phyloP scores from a whole-genome alignment of 192 early-diverging fungal species.

The Kickxella alabastrina region DNA sequence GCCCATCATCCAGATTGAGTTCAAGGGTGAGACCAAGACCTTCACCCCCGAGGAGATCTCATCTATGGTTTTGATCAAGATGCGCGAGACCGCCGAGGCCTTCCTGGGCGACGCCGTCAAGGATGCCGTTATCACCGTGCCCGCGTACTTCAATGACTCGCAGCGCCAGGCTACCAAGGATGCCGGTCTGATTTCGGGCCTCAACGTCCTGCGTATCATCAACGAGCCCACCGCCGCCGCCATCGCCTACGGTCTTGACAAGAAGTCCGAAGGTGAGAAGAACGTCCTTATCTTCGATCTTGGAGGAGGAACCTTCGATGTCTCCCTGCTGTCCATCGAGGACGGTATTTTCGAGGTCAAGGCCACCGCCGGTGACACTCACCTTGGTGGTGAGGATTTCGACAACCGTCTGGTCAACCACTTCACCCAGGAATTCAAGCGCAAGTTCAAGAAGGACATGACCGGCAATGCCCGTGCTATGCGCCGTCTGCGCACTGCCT shows the following conservation, averaged over 20 bases:
- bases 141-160: constrained; percentile 98
- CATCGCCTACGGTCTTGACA: constrained; percentile 99
- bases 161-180: constrained; percentile 99
- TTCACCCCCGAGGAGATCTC: constrained; percentile 98
- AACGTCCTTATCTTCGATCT: no score
- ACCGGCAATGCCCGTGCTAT: constrained; percentile 84
- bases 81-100: constrained; percentile 95
- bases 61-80: constrained; percentile 96
- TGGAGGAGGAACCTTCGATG: no score
- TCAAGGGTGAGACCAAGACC: constrained; percentile 94
- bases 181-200: constrained; percentile 91
- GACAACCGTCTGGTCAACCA: constrained; percentile 97
- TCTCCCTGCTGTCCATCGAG: constrained; percentile 94
- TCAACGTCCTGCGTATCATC: constrained; percentile 99
- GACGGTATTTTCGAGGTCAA: constrained; percentile 98
- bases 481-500: constrained; percentile 94
- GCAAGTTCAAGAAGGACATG: constrained; percentile 92
- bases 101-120: constrained; percentile 78
- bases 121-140: constrained; percentile 97
- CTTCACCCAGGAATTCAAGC: constrained; percentile 96
- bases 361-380: no score
- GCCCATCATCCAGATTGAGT: constrained; percentile 88
- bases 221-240: constrained; percentile 99
- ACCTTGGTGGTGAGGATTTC: no score
- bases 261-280: constrained; percentile 83